phyloP scores from a whole-genome alignment of 495 filamentous ascomycete species.

The Aspergillus hancockii region DNA sequence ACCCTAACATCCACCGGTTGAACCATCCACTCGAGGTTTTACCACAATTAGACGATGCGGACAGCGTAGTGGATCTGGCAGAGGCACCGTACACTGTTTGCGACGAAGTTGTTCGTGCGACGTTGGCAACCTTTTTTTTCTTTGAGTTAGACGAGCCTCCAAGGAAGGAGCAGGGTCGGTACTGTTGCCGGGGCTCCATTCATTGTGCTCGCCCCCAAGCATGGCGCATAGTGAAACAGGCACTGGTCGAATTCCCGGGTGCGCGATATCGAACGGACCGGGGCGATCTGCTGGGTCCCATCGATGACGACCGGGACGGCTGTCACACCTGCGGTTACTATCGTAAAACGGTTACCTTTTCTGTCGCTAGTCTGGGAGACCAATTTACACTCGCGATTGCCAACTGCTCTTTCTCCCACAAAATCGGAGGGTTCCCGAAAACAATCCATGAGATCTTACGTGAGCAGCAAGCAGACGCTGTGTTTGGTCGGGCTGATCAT shows the following conservation, averaged over 20 bases:
- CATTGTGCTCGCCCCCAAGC: constrained; percentile 6
- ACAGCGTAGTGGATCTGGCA: constrained; percentile 11
- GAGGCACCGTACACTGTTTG: constrained; percentile 1
- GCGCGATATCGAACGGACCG: not conserved
- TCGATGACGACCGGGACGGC: constrained; percentile 16
- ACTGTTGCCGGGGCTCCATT: constrained; percentile 19
- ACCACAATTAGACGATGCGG: constrained; percentile 25
- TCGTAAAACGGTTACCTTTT: constrained; percentile 20
- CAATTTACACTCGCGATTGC: constrained; percentile 3
- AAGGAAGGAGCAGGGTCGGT: constrained; percentile 6
- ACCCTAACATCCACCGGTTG: constrained; percentile 17
- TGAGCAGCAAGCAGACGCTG: constrained; percentile 19
- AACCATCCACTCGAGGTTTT: constrained; percentile 9
- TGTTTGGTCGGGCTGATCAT: constrained; percentile 26
- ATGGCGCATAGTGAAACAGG: not conserved
- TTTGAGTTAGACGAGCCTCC: constrained; percentile 26
- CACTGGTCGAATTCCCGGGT: not conserved
- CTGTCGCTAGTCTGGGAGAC: constrained; percentile 21
- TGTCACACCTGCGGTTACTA: constrained; percentile 23
- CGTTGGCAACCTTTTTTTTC: constrained; percentile 22
- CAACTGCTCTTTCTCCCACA: not conserved
- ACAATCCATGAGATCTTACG: constrained; percentile 17
- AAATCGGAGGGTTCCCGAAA: constrained; percentile 24
- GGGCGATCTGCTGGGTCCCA: constrained; percentile 12
- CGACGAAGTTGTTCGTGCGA: constrained; percentile 2